Evolutionary conservation across 192 early-diverging fungal genomes (phyloP), one percentile per base, ranked within the genome.

Genomic region (Gigaspora rosea): DNA sequence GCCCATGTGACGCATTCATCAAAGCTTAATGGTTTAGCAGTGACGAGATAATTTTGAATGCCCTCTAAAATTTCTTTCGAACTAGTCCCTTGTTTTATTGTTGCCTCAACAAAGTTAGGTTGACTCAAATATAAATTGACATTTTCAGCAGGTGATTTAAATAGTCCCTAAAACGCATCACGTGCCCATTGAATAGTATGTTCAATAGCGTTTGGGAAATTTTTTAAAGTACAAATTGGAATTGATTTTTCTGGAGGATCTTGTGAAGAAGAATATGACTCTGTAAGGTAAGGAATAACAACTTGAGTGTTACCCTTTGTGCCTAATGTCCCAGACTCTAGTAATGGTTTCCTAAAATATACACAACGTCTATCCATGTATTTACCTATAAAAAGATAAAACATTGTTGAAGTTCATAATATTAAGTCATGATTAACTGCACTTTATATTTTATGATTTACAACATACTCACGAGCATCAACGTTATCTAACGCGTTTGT

Each of bases 281-380:
- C 98, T 8, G 98, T 99, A 76, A 98, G 80, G 83, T 88, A 90
- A 16, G 98, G 98, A 81, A 99, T 83, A 16, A 99, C 91, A 16
- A 99, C 96, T 85, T 99, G 98, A 11, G 96, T 97, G 87, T 99
- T 99, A 75, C 98, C 98, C 87, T 99, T 99, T 68, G 98, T 99
- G 32, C 98, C 98, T 15, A 99, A 87, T 3, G 98, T 99, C 32
- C 98, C 98, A 41, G 96, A 97, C 83, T 99, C 98, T 66, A 99
- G 83, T 69, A 99, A 84, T 20, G 97, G 91, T 85, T 97, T 98
- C 79, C 94, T 86, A 84, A 90, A 98, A 84, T 94, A 98, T 33
- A 99, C 95, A 84, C 98, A 99, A 71, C 98, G 92, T 71, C 92
- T 84, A 82, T 99, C 98, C 86, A 99, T 93, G 81, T 99, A 99